Evolutionary conservation across 2,329 filamentous ascomycete species (phyloP).

Genomic region (Colletotrichum sp.): DNA sequence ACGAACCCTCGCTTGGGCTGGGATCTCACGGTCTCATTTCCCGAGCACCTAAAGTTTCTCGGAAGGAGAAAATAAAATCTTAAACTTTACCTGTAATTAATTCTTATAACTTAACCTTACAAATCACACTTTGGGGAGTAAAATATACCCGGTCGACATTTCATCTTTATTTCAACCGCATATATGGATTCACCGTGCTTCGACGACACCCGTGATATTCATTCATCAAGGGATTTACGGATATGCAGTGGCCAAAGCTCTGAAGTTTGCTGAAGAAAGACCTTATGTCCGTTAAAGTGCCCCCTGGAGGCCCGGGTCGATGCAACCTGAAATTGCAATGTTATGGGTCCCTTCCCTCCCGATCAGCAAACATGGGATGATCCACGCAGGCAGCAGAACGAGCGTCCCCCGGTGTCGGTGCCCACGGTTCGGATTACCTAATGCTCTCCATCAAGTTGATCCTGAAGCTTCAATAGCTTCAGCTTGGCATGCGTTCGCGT

Average conservation of each 20-base stretch:
- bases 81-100: not conserved
- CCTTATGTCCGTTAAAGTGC: not conserved
- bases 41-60: not conserved
- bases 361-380: not conserved
- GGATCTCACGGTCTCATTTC: not conserved
- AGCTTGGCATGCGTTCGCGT: not conserved
- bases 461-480: not conserved
- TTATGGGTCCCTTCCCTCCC: not conserved
- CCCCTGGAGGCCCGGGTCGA: not conserved
- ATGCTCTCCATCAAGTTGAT: not conserved
- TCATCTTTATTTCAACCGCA: fast-evolving
- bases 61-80: not conserved
- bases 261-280: not conserved
- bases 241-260: not conserved
- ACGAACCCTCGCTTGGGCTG: not conserved
- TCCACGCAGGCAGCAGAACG: not conserved
- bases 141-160: not conserved
- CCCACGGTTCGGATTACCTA: not conserved
- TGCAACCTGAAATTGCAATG: not conserved
- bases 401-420: not conserved
- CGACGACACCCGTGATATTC: not conserved
- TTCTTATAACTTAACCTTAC: not conserved
- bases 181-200: not conserved
- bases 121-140: not conserved
- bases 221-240: too few relatives aligned